Evolutionary conservation across 2,329 filamentous ascomycete genomes (phyloP).

Genomic region (Diaporthe citriasiana): DNA sequence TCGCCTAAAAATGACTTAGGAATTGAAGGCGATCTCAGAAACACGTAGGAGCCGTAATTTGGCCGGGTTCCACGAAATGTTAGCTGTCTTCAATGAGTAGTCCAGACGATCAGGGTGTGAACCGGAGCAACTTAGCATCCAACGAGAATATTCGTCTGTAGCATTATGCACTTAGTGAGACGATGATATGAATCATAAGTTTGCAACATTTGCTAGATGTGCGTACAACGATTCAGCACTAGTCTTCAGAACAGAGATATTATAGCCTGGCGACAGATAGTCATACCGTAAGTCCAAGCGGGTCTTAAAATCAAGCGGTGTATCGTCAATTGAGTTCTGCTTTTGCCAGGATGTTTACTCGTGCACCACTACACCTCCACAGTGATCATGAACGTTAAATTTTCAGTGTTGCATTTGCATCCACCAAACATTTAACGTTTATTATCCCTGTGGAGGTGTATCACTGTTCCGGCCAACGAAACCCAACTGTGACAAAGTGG

Average conservation of each 20-base stretch:
- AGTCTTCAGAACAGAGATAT: neutral
- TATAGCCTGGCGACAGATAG: neutral
- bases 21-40: neutral
- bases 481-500: neutral
- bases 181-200: neutral
- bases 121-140: neutral
- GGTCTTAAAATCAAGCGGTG: neutral
- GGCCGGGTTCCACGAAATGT: neutral
- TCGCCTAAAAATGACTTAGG: neutral
- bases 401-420: too few species aligned
- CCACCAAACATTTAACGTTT: too few species aligned
- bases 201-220: neutral
- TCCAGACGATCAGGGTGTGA: neutral
- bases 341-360: neutral
- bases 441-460: too few species aligned
- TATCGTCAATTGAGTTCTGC: neutral
- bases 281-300: neutral
- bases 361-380: neutral
- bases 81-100: neutral
- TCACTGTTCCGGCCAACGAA: neutral
- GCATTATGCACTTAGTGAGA: neutral
- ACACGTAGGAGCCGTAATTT: too few species aligned
- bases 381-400: too few species aligned
- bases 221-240: neutral
- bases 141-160: neutral